phyloP scores from a whole-genome alignment of 441 rosid genomes.

The Corymbia calophylla region DNA sequence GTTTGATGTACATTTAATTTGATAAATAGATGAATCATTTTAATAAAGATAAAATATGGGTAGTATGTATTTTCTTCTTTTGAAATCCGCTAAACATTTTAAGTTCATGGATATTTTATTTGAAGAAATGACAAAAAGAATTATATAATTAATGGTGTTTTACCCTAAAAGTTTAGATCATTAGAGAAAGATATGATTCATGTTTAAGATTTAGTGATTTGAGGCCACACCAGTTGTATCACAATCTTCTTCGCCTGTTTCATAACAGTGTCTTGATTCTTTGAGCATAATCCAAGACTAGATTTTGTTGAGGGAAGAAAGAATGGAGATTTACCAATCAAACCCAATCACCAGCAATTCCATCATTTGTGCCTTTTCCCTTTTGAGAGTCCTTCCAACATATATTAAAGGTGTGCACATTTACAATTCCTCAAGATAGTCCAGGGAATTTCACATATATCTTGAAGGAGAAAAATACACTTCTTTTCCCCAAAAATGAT shows the following conservation, averaged over 20 bases:
- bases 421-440: not conserved
- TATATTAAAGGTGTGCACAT: not conserved
- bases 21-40: not conserved
- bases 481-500: not conserved
- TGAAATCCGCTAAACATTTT: not conserved
- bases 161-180: not conserved
- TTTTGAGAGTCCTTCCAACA: not conserved
- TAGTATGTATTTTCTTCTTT: not conserved
- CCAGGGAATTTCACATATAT: not conserved
- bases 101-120: not conserved
- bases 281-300: not conserved
- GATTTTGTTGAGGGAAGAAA: not conserved
- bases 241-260: not conserved
- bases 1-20: not conserved
- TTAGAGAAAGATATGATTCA: not conserved
- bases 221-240: not conserved
- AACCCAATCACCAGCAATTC: not conserved
- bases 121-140: not conserved
- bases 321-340: not conserved
- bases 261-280: not conserved
- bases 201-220: not conserved
- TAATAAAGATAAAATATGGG: not conserved
- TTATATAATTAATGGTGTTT: not conserved
- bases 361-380: not conserved
- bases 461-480: not conserved